These are phyloP conservation scores for Malus asiatica DNA, from an alignment of 306 rosid genomes.

Conservation along the genomic window DNA sequence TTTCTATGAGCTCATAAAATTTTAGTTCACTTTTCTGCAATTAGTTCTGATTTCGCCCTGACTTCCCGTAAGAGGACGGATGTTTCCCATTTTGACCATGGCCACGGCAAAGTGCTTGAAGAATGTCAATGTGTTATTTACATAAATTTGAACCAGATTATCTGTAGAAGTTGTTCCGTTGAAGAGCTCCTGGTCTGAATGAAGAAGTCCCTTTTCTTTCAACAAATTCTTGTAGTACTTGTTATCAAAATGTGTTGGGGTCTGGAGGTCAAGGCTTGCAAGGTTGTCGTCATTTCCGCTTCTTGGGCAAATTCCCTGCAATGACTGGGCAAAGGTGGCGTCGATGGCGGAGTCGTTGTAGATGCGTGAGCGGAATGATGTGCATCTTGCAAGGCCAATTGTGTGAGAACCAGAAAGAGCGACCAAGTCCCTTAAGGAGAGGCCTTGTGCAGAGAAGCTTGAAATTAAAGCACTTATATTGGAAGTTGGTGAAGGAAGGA, in stretches of 20 bases:
- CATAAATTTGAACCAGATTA: constrained; percentile 31
- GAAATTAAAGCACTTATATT: constrained; percentile 14
- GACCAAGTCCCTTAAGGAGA: constrained; percentile 41
- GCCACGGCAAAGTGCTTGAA: constrained; percentile 35
- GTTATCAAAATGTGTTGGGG: constrained; percentile 47
- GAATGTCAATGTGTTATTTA: constrained; percentile 12
- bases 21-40: constrained; percentile 43
- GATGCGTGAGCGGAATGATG: constrained; percentile 32
- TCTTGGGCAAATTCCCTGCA: constrained; percentile 38
- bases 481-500: constrained; percentile 29
- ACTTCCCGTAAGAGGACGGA: constrained; percentile 43
- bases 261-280: constrained; percentile 37
- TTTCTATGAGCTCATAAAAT: not conserved
- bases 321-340: constrained; percentile 31
- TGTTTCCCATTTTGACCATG: constrained; percentile 46
- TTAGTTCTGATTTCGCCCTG: constrained; percentile 51
- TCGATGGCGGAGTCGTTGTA: constrained; percentile 48
- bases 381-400: constrained; percentile 47
- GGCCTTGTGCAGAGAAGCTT: constrained; percentile 39
- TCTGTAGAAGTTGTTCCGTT: constrained; percentile 29
- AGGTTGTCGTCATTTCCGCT: constrained; percentile 32
- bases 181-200: constrained; percentile 52
- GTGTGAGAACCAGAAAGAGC: constrained; percentile 58
- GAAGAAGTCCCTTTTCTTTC: constrained; percentile 37
- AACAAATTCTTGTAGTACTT: constrained; percentile 38